phyloP scores from a whole-genome alignment of 805 yeast species.

The Zygosaccharomyces siamensis region DNA sequence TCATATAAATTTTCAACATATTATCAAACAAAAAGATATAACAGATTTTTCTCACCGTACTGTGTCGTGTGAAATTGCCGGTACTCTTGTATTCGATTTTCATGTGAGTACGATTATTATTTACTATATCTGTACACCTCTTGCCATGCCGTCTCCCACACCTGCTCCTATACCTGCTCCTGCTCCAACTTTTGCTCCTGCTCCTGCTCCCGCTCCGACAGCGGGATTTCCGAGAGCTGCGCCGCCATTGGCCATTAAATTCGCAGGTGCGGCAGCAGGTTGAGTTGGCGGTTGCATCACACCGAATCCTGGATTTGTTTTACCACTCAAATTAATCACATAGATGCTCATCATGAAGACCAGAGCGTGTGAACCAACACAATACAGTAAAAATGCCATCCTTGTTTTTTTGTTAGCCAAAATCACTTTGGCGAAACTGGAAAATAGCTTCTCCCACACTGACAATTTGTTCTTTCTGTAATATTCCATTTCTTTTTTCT shows the following conservation, averaged over 20 bases:
- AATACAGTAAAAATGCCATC: conserved; percentile 66
- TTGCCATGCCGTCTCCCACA: neutral
- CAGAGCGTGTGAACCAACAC: conserved; percentile 67
- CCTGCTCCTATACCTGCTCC: neutral
- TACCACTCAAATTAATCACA: conserved; percentile 44
- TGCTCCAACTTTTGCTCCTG: neutral
- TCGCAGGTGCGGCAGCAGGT: neutral
- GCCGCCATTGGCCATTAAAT: conserved; percentile 5
- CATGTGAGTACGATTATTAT: neutral
- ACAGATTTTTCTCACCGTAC: conserved; percentile 5
- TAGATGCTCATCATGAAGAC: conserved; percentile 61
- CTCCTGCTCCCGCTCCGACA: conserved; percentile 2
- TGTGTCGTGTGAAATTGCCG: neutral
- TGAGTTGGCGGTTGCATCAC: conserved; percentile 19
- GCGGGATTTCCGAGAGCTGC: conserved; percentile 1
- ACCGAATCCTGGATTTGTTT: conserved; percentile 43
- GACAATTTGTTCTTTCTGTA: conserved; percentile 61
- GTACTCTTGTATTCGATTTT: neutral
- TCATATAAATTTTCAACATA: conserved; percentile 3
- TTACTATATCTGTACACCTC: conserved; percentile 1
- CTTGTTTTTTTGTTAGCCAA: conserved; percentile 69
- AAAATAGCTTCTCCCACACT: conserved; percentile 73
- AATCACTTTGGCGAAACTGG: conserved; percentile 66
- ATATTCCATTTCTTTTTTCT: conserved; percentile 71
- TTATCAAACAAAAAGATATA: neutral